phyloP scores from a whole-genome alignment of 805 yeast genomes.

The Sugiyamaella americana region DNA sequence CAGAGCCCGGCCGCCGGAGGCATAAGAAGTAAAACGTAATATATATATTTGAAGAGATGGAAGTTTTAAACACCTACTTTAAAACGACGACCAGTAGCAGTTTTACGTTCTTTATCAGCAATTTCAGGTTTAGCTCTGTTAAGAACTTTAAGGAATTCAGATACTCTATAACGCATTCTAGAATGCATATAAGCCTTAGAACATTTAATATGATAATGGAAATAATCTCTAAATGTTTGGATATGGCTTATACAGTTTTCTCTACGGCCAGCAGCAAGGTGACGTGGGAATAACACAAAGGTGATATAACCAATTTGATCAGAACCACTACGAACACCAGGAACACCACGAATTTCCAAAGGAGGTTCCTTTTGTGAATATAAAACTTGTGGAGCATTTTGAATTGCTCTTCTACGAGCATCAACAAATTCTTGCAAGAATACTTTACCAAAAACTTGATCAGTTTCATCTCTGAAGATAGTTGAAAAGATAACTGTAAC shows the following conservation, averaged over 20 bases:
- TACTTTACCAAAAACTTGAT: constrained; percentile 46
- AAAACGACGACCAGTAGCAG: constrained; percentile 68
- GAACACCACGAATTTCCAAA: constrained; percentile 58
- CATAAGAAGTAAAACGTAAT: not conserved
- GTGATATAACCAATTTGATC: constrained; percentile 53
- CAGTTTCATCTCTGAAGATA: constrained; percentile 93
- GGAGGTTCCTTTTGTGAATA: constrained; percentile 92
- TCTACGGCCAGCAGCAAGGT: constrained; percentile 62
- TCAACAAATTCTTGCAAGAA: constrained; percentile 72
- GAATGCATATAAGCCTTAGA: constrained; percentile 98
- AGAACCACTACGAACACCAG: constrained; percentile 30
- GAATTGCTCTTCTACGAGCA: constrained; percentile 91
- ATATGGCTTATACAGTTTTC: constrained; percentile 89
- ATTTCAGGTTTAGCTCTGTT: constrained; percentile 96
- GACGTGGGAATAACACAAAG: constrained; percentile 45
- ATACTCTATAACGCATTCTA: constrained; percentile 94
- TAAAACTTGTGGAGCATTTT: constrained; percentile 96
- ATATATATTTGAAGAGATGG: not conserved
- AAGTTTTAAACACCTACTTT: constrained; percentile 20
- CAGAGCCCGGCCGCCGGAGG: not conserved
- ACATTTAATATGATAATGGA: constrained; percentile 98
- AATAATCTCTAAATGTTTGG: constrained; percentile 88
- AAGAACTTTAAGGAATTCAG: constrained; percentile 87
- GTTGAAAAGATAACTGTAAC: constrained; percentile 96
- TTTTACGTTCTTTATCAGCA: constrained; percentile 68